Evolutionary conservation across 2,329 filamentous ascomycete genomes (phyloP).

Genomic region (Fusarium miscanthi): DNA sequence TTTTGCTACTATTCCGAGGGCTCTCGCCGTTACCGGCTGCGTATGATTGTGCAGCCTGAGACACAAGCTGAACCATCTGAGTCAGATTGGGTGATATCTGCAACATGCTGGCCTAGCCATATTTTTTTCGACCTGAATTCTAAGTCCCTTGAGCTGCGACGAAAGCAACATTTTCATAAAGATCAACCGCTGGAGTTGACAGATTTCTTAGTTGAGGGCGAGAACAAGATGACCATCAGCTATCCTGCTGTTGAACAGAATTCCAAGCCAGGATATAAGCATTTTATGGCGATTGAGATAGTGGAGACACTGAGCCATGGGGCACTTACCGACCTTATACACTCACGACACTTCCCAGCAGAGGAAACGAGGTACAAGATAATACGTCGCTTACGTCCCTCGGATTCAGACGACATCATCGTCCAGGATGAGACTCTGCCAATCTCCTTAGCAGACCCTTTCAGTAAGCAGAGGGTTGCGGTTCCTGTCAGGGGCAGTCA

Average conservation of each 20-base stretch:
- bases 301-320: slow-evolving; percentile 66
- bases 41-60: slow-evolving; percentile 63
- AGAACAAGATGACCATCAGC: slow-evolving; percentile 71
- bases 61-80: slow-evolving; percentile 50
- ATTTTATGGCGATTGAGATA: slow-evolving; percentile 76
- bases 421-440: slow-evolving; percentile 66
- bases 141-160: slow-evolving; percentile 65
- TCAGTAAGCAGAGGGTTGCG: slow-evolving; percentile 71
- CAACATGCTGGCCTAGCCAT: slow-evolving; percentile 76
- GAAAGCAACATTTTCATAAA: slow-evolving; percentile 78
- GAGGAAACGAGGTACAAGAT: slow-evolving; percentile 68
- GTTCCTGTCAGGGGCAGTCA: slow-evolving; percentile 75
- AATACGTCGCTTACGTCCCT: slow-evolving; percentile 55
- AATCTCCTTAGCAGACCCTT: slow-evolving; percentile 74
- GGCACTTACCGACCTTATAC: slow-evolving; percentile 55
- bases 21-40: slow-evolving; percentile 73
- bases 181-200: slow-evolving; percentile 84
- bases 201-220: slow-evolving; percentile 63
- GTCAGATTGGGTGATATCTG: slow-evolving; percentile 69
- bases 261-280: slow-evolving; percentile 47
- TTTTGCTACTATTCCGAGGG: slow-evolving; percentile 59
- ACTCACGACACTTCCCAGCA: slow-evolving; percentile 53
- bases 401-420: slow-evolving; percentile 67
- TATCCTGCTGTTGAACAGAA: slow-evolving; percentile 48
- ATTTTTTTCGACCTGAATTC: slow-evolving; percentile 77